Base-by-base conservation (phyloP, 768 basidiomycete species). In the Cytidiella melzeri region DNA sequence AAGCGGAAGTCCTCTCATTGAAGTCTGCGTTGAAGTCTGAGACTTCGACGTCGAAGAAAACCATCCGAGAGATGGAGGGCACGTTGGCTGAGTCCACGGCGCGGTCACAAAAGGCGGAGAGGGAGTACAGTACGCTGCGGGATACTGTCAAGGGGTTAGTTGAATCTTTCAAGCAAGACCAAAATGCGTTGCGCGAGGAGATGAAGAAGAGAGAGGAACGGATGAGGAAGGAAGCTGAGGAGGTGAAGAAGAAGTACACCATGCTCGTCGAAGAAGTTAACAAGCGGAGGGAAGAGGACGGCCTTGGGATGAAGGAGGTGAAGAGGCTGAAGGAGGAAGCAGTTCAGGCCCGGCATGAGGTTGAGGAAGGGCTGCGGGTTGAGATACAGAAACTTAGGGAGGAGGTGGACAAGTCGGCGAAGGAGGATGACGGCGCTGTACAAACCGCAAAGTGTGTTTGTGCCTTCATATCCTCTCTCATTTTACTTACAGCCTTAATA, bases 61-160 rank as follows among this genome's bases (percentile, higher is more conserved):
- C 80, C 0, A 62, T 91, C 10, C 81, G 86, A 19, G 89, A 92
- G 58, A 87, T 92, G 87, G 88, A 91, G 63, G 47, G 77, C 5
- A 69, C 83, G 5, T 73, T 92, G 24, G 58, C 79, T 1, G 88
- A 91, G 66, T 85, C 85, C 2, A 84, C 84, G 0, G 76, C 87
- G 2, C 70, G 86, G 13, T 87, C 85, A 13, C 82, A 85, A 61
- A 90, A 87, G 67, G 80, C 79, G 18, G 87, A 92, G 64, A 76
- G 87, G 30, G 92, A 93, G 67, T 94, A 92, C 55, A 70, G 82
- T 53, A 84, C 83, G 0, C 67, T 94, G 44, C 78, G 86, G 13
- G 87, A 89, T 50, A 84, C 85, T 55, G 66, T 92, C 46, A 87
- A 85, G 62, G 71, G 75, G 5, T 77, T 94, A 63, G 73, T 76